phyloP scores from a whole-genome alignment of 2,329 filamentous ascomycete genomes.

The Aspergillus japonicus region DNA sequence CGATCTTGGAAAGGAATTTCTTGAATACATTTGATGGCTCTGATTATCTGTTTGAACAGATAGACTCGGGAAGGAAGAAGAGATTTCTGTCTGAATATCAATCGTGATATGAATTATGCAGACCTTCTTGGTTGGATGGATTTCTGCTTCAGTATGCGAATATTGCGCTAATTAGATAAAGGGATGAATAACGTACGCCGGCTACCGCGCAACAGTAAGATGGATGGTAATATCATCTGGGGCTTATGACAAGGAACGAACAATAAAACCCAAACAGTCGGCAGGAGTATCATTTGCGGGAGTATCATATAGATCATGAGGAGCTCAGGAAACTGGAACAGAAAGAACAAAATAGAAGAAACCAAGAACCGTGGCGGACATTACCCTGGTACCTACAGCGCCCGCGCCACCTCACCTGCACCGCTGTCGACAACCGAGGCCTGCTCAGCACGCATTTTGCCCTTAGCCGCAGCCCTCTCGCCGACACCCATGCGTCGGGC shows the following conservation, averaged over 20 bases:
- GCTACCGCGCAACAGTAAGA: background rate
- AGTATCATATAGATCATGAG: slow-evolving; percentile 5
- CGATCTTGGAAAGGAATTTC: background rate
- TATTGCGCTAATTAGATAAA: background rate
- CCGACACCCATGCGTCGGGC: slow-evolving; percentile 94
- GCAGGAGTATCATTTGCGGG: slow-evolving; percentile 12
- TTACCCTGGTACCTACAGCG: slow-evolving; percentile 31
- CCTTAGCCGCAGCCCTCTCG: slow-evolving; percentile 66
- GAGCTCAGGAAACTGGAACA: background rate
- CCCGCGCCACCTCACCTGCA: slow-evolving; percentile 61
- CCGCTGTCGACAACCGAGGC: slow-evolving; percentile 57
- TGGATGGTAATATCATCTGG: background rate
- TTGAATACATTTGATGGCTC: background rate
- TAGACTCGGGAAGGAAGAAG: background rate
- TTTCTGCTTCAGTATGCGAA: background rate
- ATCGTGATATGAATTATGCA: background rate
- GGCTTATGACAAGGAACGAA: background rate
- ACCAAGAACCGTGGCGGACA: slow-evolving; percentile 5
- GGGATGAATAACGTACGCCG: background rate
- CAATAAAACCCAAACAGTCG: background rate
- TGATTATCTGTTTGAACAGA: background rate
- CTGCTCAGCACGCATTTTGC: slow-evolving; percentile 53
- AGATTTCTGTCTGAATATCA: background rate
- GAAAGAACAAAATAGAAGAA: slow-evolving; percentile 7
- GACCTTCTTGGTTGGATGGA: background rate